These are phyloP conservation scores for Aegilops longissima DNA, from an alignment of 176 grass and related monocot genomes.

Conservation along the genomic window DNA sequence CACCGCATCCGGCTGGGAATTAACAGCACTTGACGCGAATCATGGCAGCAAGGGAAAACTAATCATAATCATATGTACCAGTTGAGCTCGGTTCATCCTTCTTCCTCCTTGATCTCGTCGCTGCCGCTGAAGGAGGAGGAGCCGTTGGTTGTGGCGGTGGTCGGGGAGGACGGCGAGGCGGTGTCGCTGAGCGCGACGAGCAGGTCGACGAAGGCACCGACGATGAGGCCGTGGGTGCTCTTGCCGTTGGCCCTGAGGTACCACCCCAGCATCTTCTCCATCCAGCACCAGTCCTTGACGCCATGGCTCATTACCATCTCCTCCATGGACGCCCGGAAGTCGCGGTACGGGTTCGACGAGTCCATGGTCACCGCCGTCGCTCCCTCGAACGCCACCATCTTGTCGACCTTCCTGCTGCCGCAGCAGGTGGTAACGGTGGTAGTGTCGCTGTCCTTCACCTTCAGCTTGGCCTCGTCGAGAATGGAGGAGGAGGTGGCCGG, in stretches of 20 bases:
- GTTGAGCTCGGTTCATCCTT: not conserved
- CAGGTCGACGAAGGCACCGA: conserved; percentile 76
- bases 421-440: not conserved
- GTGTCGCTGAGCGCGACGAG: conserved; percentile 35
- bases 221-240: conserved; percentile 59
- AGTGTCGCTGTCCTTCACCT: not conserved
- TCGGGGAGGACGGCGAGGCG: conserved; percentile 20
- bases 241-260: conserved; percentile 67
- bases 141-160: conserved; percentile 19
- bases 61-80: not conserved
- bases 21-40: not conserved
- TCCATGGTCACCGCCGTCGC: conserved; percentile 57
- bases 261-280: conserved; percentile 87
- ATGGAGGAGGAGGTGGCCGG: conserved; percentile 22
- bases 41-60: not conserved
- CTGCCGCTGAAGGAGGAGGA: not conserved
- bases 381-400: conserved; percentile 35
- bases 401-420: not conserved
- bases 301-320: conserved; percentile 57
- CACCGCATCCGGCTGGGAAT: conserved; percentile 7
- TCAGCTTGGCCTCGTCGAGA: conserved; percentile 7
- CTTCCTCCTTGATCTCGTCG: conserved; percentile 18
- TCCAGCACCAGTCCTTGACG: conserved; percentile 59
- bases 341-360: conserved; percentile 59
- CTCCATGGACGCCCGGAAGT: conserved; percentile 85